Evolutionary conservation across 2,329 filamentous ascomycete species (phyloP).

Genomic region (Amauroascus verrucosus): DNA sequence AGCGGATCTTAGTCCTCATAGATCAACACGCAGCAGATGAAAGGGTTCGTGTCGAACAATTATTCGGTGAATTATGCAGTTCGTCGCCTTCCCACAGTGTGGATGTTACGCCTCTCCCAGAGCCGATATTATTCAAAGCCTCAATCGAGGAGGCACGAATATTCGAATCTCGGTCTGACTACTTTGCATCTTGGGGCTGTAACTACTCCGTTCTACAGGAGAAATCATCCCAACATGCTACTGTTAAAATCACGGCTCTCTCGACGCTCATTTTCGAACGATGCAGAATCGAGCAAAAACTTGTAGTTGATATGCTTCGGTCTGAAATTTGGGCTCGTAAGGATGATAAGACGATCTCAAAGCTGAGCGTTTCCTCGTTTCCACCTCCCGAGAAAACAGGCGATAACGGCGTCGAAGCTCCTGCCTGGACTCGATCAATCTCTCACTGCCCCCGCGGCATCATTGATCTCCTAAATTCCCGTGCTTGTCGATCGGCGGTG

Average conservation of each 20-base stretch:
- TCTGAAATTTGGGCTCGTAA: conserved; percentile 60
- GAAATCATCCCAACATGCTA: conserved; percentile 9
- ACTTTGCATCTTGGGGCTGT: conserved; percentile 70
- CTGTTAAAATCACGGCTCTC: conserved; percentile 47
- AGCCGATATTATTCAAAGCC: conserved; percentile 56
- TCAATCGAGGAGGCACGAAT: conserved; percentile 49
- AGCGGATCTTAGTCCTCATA: conserved; percentile 55
- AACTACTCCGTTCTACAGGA: conserved; percentile 41
- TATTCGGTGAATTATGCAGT: conserved; percentile 52
- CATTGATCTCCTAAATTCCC: conserved; percentile 49
- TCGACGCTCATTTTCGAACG: conserved; percentile 66
- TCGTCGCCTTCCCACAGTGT: conserved; percentile 13
- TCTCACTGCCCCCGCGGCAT: conserved; percentile 64
- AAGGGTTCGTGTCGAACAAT: conserved; percentile 63
- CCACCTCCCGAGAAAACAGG: background rate
- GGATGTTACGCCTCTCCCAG: conserved; percentile 31
- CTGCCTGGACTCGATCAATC: conserved; percentile 51
- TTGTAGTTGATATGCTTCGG: conserved; percentile 65
- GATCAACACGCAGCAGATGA: conserved; percentile 97
- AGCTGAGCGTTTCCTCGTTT: background rate
- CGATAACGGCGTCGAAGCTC: background rate
- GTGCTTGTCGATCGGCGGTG: conserved; percentile 40
- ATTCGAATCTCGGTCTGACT: conserved; percentile 43
- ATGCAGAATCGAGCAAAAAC: conserved; percentile 59
- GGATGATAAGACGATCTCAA: conserved; percentile 30